phyloP scores from a whole-genome alignment of 2,329 filamentous ascomycete species.

The Grosmannia serpens region DNA sequence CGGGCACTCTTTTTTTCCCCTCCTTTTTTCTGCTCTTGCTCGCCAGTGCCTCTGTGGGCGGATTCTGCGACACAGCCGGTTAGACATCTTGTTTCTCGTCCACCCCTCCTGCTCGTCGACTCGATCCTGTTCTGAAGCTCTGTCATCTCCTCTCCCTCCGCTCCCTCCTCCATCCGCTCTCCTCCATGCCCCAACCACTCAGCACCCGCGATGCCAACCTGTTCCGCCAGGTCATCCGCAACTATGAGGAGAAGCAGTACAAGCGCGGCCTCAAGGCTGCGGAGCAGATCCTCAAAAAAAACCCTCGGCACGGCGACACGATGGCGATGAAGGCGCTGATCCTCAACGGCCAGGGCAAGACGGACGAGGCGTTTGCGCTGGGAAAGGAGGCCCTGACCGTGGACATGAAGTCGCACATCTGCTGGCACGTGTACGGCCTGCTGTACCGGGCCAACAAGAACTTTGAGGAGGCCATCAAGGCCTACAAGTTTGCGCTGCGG shows the following conservation, averaged over 20 bases:
- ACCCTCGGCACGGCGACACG: constrained; percentile 93
- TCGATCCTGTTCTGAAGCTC: too few species aligned
- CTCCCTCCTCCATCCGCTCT: constrained; percentile 2
- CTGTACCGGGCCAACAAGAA: constrained; percentile 92
- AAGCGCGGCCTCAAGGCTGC: constrained; percentile 88
- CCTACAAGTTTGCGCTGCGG: constrained; percentile 89
- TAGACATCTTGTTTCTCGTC: too few species aligned
- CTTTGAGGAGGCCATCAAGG: constrained; percentile 98
- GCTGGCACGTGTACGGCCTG: constrained; percentile 97
- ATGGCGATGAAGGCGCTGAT: constrained; percentile 98
- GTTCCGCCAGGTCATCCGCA: constrained; percentile 88
- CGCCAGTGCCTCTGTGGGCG: too few species aligned
- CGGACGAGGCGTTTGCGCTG: constrained; percentile 85
- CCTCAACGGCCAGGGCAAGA: constrained; percentile 82
- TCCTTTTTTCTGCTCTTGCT: too few species aligned
- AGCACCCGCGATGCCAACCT: constrained; percentile 84
- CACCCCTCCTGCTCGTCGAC: too few species aligned
- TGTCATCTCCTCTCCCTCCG: too few species aligned
- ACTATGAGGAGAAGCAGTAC: constrained; percentile 98
- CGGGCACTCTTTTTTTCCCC: too few species aligned
- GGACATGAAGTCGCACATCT: constrained; percentile 98
- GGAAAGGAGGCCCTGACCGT: constrained; percentile 87
- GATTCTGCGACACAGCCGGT: too few species aligned
- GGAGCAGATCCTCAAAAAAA: constrained; percentile 91
- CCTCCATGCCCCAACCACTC: constrained; percentile 58